Evolutionary conservation across 768 basidiomycete genomes (phyloP).

Genomic region (Mycena metata): DNA sequence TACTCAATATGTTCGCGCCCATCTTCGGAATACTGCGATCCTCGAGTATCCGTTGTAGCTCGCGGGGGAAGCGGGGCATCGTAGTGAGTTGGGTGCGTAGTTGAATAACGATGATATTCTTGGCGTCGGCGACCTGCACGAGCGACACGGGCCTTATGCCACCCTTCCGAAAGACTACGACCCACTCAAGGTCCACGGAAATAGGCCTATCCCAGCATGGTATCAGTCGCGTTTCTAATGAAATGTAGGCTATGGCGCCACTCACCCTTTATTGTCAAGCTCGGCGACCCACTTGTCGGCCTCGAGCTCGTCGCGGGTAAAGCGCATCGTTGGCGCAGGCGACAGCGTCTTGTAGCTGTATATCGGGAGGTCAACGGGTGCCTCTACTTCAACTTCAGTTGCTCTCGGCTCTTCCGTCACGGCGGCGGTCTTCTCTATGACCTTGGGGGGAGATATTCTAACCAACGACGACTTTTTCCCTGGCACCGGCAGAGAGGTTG

Average conservation of each 20-base stretch:
- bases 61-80: conserved; percentile 26
- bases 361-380: conserved; percentile 4
- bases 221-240: not conserved
- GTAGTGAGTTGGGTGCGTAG: not conserved
- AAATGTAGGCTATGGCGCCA: not conserved
- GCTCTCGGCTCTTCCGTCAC: not conserved
- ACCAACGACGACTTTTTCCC: conserved; percentile 16
- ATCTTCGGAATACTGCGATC: conserved; percentile 30
- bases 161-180: conserved; percentile 19
- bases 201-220: conserved; percentile 6
- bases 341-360: conserved; percentile 25
- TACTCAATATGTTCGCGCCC: conserved; percentile 37
- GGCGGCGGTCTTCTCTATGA: not conserved
- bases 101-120: conserved; percentile 29
- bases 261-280: conserved; percentile 27
- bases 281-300: conserved; percentile 28
- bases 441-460: not conserved
- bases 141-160: conserved; percentile 28
- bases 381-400: not conserved
- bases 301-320: conserved; percentile 27
- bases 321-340: conserved; percentile 24
- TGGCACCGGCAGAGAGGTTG: conserved; percentile 4
- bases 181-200: conserved; percentile 36
- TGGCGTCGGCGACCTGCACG: conserved; percentile 35
- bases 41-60: conserved; percentile 32